Conservation (phyloP, 192 early-diverging fungal genomes). For the Lobosporangium transversale region DNA sequence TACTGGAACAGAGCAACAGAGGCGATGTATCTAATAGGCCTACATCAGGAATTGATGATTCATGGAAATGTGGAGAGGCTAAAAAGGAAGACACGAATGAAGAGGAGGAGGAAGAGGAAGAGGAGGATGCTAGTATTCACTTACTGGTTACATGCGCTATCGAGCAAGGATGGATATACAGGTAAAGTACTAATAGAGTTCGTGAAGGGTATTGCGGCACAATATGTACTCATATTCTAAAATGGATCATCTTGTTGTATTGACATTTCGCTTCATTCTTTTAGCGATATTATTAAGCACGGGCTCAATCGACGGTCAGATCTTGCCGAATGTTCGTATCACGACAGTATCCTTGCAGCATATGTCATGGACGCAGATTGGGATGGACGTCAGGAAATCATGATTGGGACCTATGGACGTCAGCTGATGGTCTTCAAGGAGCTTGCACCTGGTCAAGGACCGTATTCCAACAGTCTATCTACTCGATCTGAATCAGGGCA, state of each 20-base stretch:
- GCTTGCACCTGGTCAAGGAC: slow-evolving; percentile 20
- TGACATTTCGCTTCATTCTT: neutral
- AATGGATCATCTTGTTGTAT: neutral
- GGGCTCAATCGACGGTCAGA: slow-evolving; percentile 48
- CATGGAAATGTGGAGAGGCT: too few species aligned
- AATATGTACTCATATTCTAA: neutral
- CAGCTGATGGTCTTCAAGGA: slow-evolving; percentile 67
- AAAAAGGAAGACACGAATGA: neutral
- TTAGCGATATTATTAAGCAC: slow-evolving; percentile 55
- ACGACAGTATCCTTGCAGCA: slow-evolving; percentile 66
- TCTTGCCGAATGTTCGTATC: slow-evolving; percentile 60
- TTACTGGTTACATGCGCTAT: slow-evolving; percentile 66
- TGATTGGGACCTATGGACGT: slow-evolving; percentile 68
- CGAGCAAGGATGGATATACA: slow-evolving; percentile 64
- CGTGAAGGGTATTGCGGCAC: neutral
- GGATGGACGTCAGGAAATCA: slow-evolving; percentile 65
- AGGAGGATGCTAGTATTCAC: slow-evolving; percentile 48
- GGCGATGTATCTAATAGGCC: too few species aligned
- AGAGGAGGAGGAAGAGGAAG: neutral
- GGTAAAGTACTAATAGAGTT: slow-evolving; percentile 30
- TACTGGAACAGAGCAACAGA: neutral
- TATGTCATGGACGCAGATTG: slow-evolving; percentile 69
- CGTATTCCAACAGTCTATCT: neutral
- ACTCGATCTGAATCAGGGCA: neutral
- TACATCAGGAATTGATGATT: too few species aligned